Percentiles rank a stretch among this genome's conserved stretches.
Evolutionary conservation across 768 basidiomycete species (phyloP).

Genomic region (Clitopilus hobsonii): DNA sequence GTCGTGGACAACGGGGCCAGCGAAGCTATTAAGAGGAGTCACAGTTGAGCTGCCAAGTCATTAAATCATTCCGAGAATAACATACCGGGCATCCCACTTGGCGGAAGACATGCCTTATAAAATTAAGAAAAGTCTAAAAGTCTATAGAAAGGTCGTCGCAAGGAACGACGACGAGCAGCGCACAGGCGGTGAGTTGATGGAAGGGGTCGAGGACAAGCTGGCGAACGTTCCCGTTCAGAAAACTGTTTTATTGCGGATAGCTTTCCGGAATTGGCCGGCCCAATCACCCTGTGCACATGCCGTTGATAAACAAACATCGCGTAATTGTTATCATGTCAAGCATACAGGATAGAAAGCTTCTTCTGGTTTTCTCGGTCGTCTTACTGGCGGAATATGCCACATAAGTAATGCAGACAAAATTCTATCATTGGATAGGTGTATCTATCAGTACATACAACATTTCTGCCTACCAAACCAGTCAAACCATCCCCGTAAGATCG

Average conservation of each 20-base stretch:
- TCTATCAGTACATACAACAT: no score
- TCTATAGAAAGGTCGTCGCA: slow-evolving; percentile 18
- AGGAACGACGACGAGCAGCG: slow-evolving; percentile 18
- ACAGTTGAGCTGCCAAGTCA: slow-evolving; percentile 1
- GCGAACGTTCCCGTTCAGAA: slow-evolving; percentile 17
- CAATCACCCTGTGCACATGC: slow-evolving; percentile 23
- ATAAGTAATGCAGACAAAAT: no score
- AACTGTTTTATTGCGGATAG: slow-evolving; percentile 24
- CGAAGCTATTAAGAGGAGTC: slow-evolving; percentile 34
- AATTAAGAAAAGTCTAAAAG: slow-evolving; percentile 26
- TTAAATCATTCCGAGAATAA: background rate
- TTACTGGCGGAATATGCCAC: no score
- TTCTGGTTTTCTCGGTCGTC: background rate
- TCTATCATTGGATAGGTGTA: no score
- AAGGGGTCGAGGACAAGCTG: slow-evolving; percentile 20
- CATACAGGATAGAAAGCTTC: background rate
- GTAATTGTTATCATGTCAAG: background rate
- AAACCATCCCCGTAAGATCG: no score
- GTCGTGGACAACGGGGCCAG: slow-evolving; percentile 76
- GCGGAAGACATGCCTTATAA: slow-evolving; percentile 46
- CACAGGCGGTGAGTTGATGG: slow-evolving; percentile 17
- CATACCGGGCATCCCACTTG: slow-evolving; percentile 76
- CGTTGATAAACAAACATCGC: slow-evolving; percentile 5
- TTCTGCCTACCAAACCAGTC: no score
- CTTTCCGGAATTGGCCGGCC: slow-evolving; percentile 34